Conservation (phyloP, 2,329 filamentous ascomycete species). For the Ophiostoma sp. region DNA sequence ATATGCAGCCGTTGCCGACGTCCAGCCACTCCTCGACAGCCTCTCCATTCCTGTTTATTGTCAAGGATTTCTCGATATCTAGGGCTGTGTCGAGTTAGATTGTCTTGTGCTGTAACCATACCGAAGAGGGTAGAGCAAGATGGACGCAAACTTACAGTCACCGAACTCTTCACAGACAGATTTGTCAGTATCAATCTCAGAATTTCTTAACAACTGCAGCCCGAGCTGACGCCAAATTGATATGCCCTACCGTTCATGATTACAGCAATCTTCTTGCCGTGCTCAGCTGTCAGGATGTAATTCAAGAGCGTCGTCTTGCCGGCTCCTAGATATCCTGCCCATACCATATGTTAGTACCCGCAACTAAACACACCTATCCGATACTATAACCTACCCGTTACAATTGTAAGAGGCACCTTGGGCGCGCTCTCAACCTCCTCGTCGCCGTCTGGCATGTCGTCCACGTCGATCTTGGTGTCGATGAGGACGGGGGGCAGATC, state of each 20-base stretch:
- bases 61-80: slow-evolving; percentile 94
- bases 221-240: neutral
- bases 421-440: slow-evolving; percentile 45
- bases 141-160: slow-evolving; percentile 29
- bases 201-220: neutral
- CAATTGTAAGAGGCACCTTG: slow-evolving; percentile 79
- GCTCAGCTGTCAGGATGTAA: slow-evolving; percentile 88
- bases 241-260: slow-evolving; percentile 71
- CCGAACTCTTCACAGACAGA: slow-evolving; percentile 62
- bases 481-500: slow-evolving; percentile 58
- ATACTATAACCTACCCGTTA: slow-evolving; percentile 53
- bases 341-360: too few species aligned
- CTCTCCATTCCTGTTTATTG: slow-evolving; percentile 76
- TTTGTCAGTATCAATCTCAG: neutral
- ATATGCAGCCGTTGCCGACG: slow-evolving; percentile 93
- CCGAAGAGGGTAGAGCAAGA: too few species aligned
- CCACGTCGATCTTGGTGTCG: slow-evolving; percentile 37
- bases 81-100: slow-evolving; percentile 52
- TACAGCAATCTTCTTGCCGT: slow-evolving; percentile 96
- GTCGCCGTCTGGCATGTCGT: slow-evolving; percentile 28
- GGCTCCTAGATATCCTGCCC: slow-evolving; percentile 73
- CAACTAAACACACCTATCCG: neutral
- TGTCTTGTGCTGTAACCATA: too few species aligned
- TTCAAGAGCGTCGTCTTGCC: slow-evolving; percentile 95
- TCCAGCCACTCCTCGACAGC: slow-evolving; percentile 92